Evolutionary conservation across 2,329 filamentous ascomycete species (phyloP).

Genomic region (Fusarium cicatricum): DNA sequence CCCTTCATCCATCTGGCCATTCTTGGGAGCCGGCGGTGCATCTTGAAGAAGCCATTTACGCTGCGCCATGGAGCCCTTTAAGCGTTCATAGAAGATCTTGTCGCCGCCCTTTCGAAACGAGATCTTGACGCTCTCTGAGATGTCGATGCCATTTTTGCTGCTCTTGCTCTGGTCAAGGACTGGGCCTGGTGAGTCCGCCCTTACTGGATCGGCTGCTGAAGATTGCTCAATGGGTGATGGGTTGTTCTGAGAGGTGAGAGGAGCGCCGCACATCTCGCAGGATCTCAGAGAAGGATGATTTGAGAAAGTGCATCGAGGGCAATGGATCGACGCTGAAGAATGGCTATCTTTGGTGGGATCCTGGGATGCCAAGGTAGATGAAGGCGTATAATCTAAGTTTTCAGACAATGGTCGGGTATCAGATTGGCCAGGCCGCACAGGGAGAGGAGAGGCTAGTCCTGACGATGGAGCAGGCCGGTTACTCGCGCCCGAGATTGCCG

Average conservation of each 20-base stretch:
- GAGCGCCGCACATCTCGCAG: slow-evolving; percentile 91
- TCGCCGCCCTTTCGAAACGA: slow-evolving; percentile 92
- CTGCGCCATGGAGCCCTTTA: slow-evolving; percentile 89
- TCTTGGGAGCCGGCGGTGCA: slow-evolving; percentile 84
- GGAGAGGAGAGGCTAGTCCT: slow-evolving; percentile 39
- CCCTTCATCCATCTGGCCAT: slow-evolving; percentile 52
- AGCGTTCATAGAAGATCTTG: slow-evolving; percentile 86
- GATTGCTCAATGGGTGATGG: slow-evolving; percentile 45
- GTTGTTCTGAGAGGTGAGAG: slow-evolving; percentile 67
- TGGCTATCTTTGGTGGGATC: slow-evolving; percentile 8
- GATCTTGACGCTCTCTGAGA: slow-evolving; percentile 81
- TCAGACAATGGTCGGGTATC: slow-evolving; percentile 20
- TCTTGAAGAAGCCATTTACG: slow-evolving; percentile 94
- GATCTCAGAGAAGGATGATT: slow-evolving; percentile 87
- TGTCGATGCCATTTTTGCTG: slow-evolving; percentile 57
- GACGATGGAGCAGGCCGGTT: slow-evolving; percentile 53
- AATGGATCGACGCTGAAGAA: slow-evolving; percentile 62
- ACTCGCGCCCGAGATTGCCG: slow-evolving; percentile 78
- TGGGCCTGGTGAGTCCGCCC: slow-evolving; percentile 82
- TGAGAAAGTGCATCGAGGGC: slow-evolving; percentile 89
- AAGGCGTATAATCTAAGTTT: slow-evolving; percentile 4
- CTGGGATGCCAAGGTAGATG: background rate
- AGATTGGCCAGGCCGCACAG: slow-evolving; percentile 41
- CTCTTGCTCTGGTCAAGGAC: slow-evolving; percentile 55
- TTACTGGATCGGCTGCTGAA: slow-evolving; percentile 49